phyloP scores from a whole-genome alignment of 371 early-diverging fungal genomes.

The Rhizopus delemar region DNA sequence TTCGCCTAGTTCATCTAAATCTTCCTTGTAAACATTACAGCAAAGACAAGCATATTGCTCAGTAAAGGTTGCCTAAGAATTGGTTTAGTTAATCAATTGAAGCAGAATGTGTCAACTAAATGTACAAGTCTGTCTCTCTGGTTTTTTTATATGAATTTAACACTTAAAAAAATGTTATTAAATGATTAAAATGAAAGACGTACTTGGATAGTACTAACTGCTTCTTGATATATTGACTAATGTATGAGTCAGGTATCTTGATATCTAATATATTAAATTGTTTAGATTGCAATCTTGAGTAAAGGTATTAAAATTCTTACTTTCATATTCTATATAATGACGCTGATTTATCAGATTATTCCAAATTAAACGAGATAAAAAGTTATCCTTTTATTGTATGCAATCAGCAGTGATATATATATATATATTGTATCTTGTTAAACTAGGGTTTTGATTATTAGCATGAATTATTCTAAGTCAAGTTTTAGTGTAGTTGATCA shows the following conservation, averaged over 20 bases:
- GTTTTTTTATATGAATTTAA: slow-evolving; percentile 6
- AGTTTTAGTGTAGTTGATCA: no score
- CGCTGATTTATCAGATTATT: background rate
- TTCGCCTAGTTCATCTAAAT: slow-evolving; percentile 4
- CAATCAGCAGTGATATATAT: no score
- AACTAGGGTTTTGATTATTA: no score
- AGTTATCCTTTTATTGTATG: no score
- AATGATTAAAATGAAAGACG: slow-evolving; percentile 2
- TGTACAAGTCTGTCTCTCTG: slow-evolving; percentile 6
- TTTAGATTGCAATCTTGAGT: background rate
- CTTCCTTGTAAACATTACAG: slow-evolving; percentile 5
- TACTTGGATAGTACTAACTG: slow-evolving; percentile 2
- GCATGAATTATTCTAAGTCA: no score
- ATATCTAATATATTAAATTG: background rate
- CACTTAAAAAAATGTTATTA: slow-evolving; percentile 5
- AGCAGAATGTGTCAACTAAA: slow-evolving; percentile 8
- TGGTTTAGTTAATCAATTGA: slow-evolving; percentile 1
- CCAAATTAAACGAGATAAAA: no score
- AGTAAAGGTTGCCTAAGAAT: background rate
- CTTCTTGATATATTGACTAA: background rate
- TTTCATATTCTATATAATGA: slow-evolving; percentile 1
- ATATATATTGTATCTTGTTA: no score
- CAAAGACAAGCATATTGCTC: slow-evolving; percentile 5
- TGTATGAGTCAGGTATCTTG: background rate
- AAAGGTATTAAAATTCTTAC: slow-evolving; percentile 4